Evolutionary conservation across 805 yeast species (phyloP), one percentile per base, ranked within the genome.

Genomic region (Candida sonorensis): DNA sequence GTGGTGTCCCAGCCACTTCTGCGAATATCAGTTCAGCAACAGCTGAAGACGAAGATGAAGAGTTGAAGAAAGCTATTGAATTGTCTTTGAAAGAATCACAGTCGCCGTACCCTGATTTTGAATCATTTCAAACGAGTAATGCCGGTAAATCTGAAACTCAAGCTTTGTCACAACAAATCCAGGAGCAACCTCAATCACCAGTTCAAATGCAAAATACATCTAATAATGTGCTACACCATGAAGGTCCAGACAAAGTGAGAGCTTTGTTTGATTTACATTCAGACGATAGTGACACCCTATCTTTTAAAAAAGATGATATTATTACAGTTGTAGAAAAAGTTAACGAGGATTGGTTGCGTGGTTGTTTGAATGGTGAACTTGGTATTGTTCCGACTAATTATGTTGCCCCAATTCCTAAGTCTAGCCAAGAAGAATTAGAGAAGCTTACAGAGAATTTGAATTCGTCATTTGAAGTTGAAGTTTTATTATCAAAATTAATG

Each of bases 271-370:
- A 87, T 51, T 66, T 88, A 23, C 63, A 70, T 4, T 75, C 94
- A 2, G 66, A 72, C 27, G 97, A 87, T 48, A 80, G 80, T 3
- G 96, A 88, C 40, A 97, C 92, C 44, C 67, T 90, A 27, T 77
- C 94, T 2, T 90, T 92, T 59, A 66, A 77, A 30, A 78, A 78
- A 48, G 97, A 95, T 25, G 97, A 90, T 51, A 66, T 85, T 10
- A 88, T 90, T 30, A 79, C 81, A 1, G 95, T 92, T 1, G 66
- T 88, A 22, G 97, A 88, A 46, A 69, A 81, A 11, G 94, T 83
- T 5, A 88, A 87, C 54, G 69, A 84, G 40, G 97, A 90, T 51
- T 90, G 98, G 98, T 84, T 96, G 81, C 71, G 85, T 44, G 98
- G 98, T 11, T 74, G 90, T 5, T 59, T 90, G 31, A 68, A 72